Conservation (phyloP, 768 basidiomycete genomes). For the Lentinula sp. region DNA sequence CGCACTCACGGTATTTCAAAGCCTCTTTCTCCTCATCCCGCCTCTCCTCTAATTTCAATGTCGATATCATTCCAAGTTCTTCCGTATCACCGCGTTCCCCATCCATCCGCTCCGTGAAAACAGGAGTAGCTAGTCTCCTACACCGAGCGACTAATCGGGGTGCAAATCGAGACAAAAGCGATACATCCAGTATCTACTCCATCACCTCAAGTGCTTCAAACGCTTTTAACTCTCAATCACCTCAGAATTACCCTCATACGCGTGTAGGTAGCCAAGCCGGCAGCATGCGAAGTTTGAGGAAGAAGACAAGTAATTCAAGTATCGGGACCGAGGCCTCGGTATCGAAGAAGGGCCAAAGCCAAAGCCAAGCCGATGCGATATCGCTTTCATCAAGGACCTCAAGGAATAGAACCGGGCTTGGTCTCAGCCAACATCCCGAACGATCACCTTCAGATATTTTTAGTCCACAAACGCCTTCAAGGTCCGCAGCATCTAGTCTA, state of each 20-base stretch:
- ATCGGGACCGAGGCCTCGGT: constrained; percentile 37
- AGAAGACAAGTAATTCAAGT: constrained; percentile 45
- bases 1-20: not conserved
- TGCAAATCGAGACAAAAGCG: constrained; percentile 26
- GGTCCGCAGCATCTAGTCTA: constrained; percentile 38
- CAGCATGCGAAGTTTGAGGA: constrained; percentile 28
- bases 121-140: constrained; percentile 45
- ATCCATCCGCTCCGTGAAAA: constrained; percentile 43
- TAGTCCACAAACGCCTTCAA: constrained; percentile 27
- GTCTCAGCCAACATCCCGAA: constrained; percentile 14
- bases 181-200: constrained; percentile 38
- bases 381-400: constrained; percentile 40
- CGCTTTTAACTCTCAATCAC: constrained; percentile 27
- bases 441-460: constrained; percentile 22
- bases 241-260: not conserved
- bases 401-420: constrained; percentile 8
- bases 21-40: constrained; percentile 6
- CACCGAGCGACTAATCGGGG: constrained; percentile 29
- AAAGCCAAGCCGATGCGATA: constrained; percentile 30
- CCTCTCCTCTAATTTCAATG: constrained; percentile 22
- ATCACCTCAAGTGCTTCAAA: constrained; percentile 28
- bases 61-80: constrained; percentile 36
- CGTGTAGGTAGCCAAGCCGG: not conserved
- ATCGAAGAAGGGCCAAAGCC: constrained; percentile 19
- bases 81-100: constrained; percentile 13